Evolutionary conservation across 441 rosid genomes (phyloP).

Genomic region (Arabidopsis lyrata): DNA sequence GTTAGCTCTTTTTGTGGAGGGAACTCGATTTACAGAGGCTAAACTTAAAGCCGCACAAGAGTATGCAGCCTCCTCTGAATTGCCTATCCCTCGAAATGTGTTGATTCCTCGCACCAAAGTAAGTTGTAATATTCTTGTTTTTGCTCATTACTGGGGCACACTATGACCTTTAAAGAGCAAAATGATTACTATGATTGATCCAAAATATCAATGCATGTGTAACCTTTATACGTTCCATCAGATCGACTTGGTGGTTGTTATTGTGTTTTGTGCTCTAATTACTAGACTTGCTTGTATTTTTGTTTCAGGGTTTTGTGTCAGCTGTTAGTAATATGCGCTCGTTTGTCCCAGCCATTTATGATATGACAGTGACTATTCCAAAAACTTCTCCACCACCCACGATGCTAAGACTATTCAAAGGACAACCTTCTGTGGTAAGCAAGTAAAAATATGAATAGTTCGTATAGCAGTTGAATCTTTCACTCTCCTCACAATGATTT

Average conservation of each 20-base stretch:
- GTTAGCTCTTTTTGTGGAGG: constrained; percentile 87
- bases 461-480: constrained; percentile 16
- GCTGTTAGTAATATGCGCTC: constrained; percentile 96
- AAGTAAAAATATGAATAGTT: constrained; percentile 22
- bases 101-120: constrained; percentile 90
- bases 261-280: constrained; percentile 20
- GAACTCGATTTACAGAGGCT: constrained; percentile 80
- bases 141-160: constrained; percentile 10
- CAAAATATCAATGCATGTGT: constrained; percentile 23
- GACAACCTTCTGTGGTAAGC: constrained; percentile 95
- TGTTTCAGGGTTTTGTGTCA: constrained; percentile 92
- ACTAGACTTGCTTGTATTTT: constrained; percentile 14
- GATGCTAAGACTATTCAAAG: constrained; percentile 87
- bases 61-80: constrained; percentile 70
- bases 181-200: constrained; percentile 17
- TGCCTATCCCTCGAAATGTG: constrained; percentile 78
- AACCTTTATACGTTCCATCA: constrained; percentile 10
- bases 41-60: constrained; percentile 84
- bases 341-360: constrained; percentile 96
- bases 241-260: constrained; percentile 4
- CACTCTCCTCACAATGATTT: constrained; percentile 18
- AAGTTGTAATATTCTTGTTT: constrained; percentile 1
- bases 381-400: constrained; percentile 87
- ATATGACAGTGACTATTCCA: constrained; percentile 89
- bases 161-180: constrained; percentile 5